Percentiles rank a stretch among this genome's conserved stretches.
phyloP scores from a whole-genome alignment of 495 filamentous ascomycete species.

The Xeromyces bisporus region DNA sequence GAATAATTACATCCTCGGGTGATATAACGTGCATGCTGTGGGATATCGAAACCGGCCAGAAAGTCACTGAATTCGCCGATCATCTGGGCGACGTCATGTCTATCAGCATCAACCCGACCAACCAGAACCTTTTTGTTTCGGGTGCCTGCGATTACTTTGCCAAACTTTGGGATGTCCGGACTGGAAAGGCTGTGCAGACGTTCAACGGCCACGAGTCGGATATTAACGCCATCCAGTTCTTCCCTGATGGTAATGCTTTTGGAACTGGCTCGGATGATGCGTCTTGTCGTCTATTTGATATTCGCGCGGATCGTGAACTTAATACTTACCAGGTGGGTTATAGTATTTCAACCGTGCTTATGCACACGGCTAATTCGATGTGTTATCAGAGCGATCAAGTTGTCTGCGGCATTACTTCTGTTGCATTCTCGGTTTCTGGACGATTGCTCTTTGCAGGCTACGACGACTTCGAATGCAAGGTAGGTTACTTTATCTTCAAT shows the following conservation, averaged over 20 bases:
- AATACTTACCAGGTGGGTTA: slow-evolving; percentile 82
- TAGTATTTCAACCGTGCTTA: neutral
- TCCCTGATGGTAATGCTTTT: slow-evolving; percentile 97
- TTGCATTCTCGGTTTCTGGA: slow-evolving; percentile 94
- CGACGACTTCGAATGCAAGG: slow-evolving; percentile 99
- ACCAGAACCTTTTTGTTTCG: slow-evolving; percentile 91
- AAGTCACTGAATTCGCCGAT: slow-evolving; percentile 96
- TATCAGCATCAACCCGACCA: slow-evolving; percentile 97
- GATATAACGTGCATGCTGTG: slow-evolving; percentile 99
- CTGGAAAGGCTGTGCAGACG: slow-evolving; percentile 95
- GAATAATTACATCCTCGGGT: slow-evolving; percentile 92
- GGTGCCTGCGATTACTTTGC: slow-evolving; percentile 97
- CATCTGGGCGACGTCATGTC: slow-evolving; percentile 99
- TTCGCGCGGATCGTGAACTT: slow-evolving; percentile 87
- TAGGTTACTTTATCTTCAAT: slow-evolving; percentile 20
- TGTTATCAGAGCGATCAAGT: slow-evolving; percentile 78
- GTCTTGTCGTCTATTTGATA: slow-evolving; percentile 93
- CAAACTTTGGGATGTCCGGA: slow-evolving; percentile 97
- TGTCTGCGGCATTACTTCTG: slow-evolving; percentile 93
- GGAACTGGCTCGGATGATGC: slow-evolving; percentile 97
- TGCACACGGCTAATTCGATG: neutral
- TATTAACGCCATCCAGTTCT: slow-evolving; percentile 98
- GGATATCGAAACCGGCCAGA: slow-evolving; percentile 95
- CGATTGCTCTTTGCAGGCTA: slow-evolving; percentile 93
- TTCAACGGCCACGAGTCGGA: slow-evolving; percentile 98